phyloP scores from a whole-genome alignment of 2,329 filamentous ascomycete species.

The Xylariaceae sp. region DNA sequence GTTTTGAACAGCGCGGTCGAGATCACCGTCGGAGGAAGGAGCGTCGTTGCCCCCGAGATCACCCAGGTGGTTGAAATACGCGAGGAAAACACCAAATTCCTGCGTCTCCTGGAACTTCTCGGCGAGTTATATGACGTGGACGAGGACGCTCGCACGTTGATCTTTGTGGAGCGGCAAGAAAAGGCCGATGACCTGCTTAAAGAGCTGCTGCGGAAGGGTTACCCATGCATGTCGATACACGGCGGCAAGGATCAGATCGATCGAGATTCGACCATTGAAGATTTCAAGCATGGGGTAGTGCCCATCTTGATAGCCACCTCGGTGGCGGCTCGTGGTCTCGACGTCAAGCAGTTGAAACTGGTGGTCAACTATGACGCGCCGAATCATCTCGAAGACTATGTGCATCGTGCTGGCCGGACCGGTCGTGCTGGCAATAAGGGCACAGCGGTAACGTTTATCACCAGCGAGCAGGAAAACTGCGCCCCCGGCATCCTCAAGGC shows the following conservation, averaged over 20 bases:
- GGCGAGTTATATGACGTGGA: constrained; percentile 81
- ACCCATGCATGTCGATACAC: constrained; percentile 88
- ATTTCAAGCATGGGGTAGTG: constrained; percentile 87
- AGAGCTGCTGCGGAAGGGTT: constrained; percentile 74
- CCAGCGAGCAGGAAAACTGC: constrained; percentile 84
- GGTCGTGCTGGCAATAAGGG: constrained; percentile 91
- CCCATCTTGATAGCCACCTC: constrained; percentile 92
- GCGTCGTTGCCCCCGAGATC: constrained; percentile 82
- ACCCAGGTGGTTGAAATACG: constrained; percentile 87
- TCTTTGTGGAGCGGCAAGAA: constrained; percentile 90
- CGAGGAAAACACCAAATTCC: constrained; percentile 74
- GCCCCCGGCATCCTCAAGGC: constrained; percentile 85
- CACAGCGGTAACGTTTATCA: constrained; percentile 90
- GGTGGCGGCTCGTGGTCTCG: constrained; percentile 86
- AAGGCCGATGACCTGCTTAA: constrained; percentile 74
- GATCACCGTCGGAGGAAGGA: constrained; percentile 85
- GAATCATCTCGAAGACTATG: constrained; percentile 93
- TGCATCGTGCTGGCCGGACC: constrained; percentile 88
- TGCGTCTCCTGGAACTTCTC: constrained; percentile 75
- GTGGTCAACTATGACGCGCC: constrained; percentile 95
- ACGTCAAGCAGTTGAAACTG: constrained; percentile 91
- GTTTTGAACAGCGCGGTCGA: constrained; percentile 79
- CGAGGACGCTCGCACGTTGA: constrained; percentile 80
- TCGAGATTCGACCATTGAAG: constrained; percentile 81
- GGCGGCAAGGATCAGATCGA: constrained; percentile 92